Evolutionary conservation across 345 rosid genomes (phyloP), one percentile per base, ranked within the genome.

Genomic region (Heritiera littoralis): DNA sequence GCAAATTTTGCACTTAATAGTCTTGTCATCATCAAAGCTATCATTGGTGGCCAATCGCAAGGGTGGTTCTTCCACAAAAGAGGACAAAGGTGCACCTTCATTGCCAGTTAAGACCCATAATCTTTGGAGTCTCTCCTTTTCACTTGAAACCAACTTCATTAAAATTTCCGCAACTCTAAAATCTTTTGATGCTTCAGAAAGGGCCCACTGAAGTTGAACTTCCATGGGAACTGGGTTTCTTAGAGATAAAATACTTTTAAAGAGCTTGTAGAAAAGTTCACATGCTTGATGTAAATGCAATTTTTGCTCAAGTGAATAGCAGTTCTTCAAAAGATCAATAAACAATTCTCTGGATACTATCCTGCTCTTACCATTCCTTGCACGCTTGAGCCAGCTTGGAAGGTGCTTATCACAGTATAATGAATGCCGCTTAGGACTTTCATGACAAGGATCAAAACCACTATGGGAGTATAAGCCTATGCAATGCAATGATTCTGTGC

Each of bases 331-430:
- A 72, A 97, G 90, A 81, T 90, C 94, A 75, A 88, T 45, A 86
- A 97, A 97, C 30, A 97, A 94, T 81, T 97, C 99, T 81, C 92
- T 97, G 4, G 98, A 91, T 85, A 97, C 85, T 69, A 97, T 94
- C 84, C 97, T 93, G 79, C 98, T 97, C 91, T 92, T 94, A 46
- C 99, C 99, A 76, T 94, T 93, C 86, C 99, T 91, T 45, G 99
- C 99, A 82, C 97, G 95, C 89, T 94, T 97, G 60, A 97, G 98
- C 98, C 99, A 97, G 88, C 97, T 93, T 12, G 99, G 99, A 83
- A 97, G 92, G 86, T 97, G 99, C 56, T 84, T 86, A 63, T 94
- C 96, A 80, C 99, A 97, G 87, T 97, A 97, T 61, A 93, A 81
- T 3, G 93, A 80, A 84, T 90, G 89, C 72, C 93, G 91, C 72